Evolutionary conservation across 2,329 filamentous ascomycete species (phyloP), one percentile per base, ranked within the genome.

Genomic region (Spiromastix sp.): DNA sequence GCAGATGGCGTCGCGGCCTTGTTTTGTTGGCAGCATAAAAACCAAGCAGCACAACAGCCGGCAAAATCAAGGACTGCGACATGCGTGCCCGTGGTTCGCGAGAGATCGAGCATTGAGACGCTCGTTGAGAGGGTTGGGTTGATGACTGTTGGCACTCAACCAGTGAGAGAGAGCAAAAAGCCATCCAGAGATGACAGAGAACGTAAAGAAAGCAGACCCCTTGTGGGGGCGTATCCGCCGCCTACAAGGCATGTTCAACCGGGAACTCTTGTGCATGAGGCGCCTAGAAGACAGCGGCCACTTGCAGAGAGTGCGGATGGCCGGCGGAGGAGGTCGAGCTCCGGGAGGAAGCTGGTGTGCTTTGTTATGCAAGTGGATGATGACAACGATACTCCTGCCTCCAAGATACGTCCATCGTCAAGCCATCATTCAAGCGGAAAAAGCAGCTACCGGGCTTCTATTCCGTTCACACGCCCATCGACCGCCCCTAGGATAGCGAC

Each of bases 1-100:
- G 26, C 36, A 39, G 45, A 55, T 33, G 46, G 49, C 32, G 38
- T 56, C 44, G 35, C 54, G 2, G 42, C 48, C 10, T 72, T 79
- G 32, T 95, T 86, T 62, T 96, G 89, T 67, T 94, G 84, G 81
- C 86, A 95, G 57, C 91, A 98, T 64, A 87, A 84, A 55, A 85
- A 91, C 38, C 91, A 98, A 59, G 85, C 85, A 2, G 54, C 63
- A 10, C 49, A 37, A 52, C 55, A 25, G 15, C 25, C 20, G 9
- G 22, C 19, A 8, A 7, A 21, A 18, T 11, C 12, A 5, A 21
- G 50, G 56, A 38, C 67, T 68, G 6, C 55, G 66, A 2, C 56
- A 2, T 65, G 63, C 4, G 55, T 64, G 71, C 3, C 69, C 74
- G 5, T 72, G 78, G 3, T 58, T 79, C 36, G 71, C 78, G 47